A percentile compares a stretch with the other conserved stretches of the same genome.
phyloP scores from a whole-genome alignment of 1,284 basidiomycete species.

The Coniophora puteana region DNA sequence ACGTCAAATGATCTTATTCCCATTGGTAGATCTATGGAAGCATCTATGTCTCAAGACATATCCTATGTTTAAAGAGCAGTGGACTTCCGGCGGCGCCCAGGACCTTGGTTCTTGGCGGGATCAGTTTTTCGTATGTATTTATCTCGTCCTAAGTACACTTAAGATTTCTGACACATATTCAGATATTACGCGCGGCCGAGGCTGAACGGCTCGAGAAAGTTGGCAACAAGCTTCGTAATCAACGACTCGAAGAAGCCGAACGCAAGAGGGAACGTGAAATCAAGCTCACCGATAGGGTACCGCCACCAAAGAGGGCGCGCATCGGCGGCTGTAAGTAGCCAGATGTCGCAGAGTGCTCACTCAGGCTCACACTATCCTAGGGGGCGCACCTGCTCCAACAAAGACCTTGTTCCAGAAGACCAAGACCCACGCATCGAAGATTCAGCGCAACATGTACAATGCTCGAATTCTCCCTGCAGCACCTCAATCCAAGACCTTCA shows the following conservation, averaged over 20 bases:
- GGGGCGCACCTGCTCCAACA: conserved; percentile 45
- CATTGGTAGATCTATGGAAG: conserved; percentile 63
- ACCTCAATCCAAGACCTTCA: conserved; percentile 41
- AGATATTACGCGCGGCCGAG: conserved; percentile 56
- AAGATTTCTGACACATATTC: conserved; percentile 10
- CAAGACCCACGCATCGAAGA: conserved; percentile 59
- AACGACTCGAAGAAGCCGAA: conserved; percentile 63
- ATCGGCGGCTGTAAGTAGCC: conserved; percentile 50
- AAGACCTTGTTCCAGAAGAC: conserved; percentile 77
- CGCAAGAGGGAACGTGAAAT: conserved; percentile 70
- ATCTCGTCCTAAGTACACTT: conserved; percentile 1
- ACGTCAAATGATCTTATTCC: conserved; percentile 3
- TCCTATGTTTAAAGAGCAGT: conserved; percentile 44
- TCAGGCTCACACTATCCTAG: conserved; percentile 28
- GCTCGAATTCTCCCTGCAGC: conserved; percentile 48
- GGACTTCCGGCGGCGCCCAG: conserved; percentile 23
- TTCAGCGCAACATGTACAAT: conserved; percentile 58
- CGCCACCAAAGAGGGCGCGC: conserved; percentile 56
- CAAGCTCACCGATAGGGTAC: conserved; percentile 63
- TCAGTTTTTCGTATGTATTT: conserved; percentile 56
- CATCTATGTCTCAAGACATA: conserved; percentile 56
- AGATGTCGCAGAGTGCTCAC: too few species aligned
- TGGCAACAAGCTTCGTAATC: conserved; percentile 53
- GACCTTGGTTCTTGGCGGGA: conserved; percentile 64
- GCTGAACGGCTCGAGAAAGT: conserved; percentile 57